Evolutionary conservation across 2,329 filamentous ascomycete species (phyloP), one percentile per base, ranked within the genome.

Genomic region (Claviceps maximensis): DNA sequence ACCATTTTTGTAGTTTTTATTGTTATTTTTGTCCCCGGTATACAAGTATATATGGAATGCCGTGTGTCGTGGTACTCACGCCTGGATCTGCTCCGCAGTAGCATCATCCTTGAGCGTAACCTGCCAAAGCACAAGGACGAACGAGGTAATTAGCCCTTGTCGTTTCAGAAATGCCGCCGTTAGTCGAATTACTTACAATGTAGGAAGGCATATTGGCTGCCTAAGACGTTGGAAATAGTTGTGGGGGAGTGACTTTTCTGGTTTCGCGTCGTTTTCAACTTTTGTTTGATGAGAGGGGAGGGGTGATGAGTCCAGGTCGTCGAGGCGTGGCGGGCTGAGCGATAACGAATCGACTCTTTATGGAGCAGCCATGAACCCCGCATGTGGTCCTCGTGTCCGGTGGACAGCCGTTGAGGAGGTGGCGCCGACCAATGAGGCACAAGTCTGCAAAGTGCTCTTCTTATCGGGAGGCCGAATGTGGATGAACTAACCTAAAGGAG

Each of bases 21-120:
- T n/a, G n/a, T n/a, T n/a, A n/a, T n/a, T n/a, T n/a, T n/a, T n/a
- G n/a, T n/a, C n/a, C n/a, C n/a, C n/a, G n/a, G n/a, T n/a, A n/a
- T n/a, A n/a, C n/a, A n/a, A n/a, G n/a, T n/a, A n/a, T n/a, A n/a
- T n/a, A n/a, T n/a, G n/a, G n/a, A n/a, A n/a, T n/a, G n/a, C n/a
- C 12, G 23, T 3, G 12, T 17, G 9, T 45, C 42, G 15, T 17
- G 27, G 17, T 23, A 60, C 78, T 60, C 71, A 88, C 85, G 78
- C 77, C 49, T 82, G 72, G 58, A 95, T 75, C 65, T 94, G 74
- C 33, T 82, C 80, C 48, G 73, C 64, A 54, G 79, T 77, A 58
- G 84, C 82, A 57, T 82, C 79, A 42, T 82, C 74, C 71, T 93
- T 91, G 70, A 87, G 80, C 53, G 88, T 89, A 59, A 95, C 81